A percentile compares a stretch with the other conserved stretches of the same genome.
Conservation (phyloP, 768 basidiomycete genomes). For the Cystobasidium tubakii region DNA sequence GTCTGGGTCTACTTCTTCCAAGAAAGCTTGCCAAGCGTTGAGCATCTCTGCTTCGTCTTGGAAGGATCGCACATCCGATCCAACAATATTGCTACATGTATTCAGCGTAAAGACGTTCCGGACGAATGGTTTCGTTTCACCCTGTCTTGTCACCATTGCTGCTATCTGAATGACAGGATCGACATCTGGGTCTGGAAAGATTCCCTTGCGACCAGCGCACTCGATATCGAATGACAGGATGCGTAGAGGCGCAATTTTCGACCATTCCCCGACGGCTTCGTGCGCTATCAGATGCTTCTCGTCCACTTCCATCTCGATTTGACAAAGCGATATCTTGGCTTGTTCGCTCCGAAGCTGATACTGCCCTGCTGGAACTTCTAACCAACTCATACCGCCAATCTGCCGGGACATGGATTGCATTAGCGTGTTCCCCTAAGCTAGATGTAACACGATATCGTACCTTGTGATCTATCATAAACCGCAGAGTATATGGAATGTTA, state of each 20-base stretch:
- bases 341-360: slow-evolving; percentile 62
- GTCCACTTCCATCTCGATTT: slow-evolving; percentile 77
- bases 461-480: slow-evolving; percentile 98
- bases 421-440: not conserved
- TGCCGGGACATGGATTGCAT: slow-evolving; percentile 46
- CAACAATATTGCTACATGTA: slow-evolving; percentile 87
- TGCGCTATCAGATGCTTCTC: slow-evolving; percentile 83
- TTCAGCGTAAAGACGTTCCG: slow-evolving; percentile 95
- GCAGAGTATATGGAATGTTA: slow-evolving; percentile 80
- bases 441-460: slow-evolving; percentile 51
- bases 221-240: slow-evolving; percentile 98
- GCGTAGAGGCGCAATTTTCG: slow-evolving; percentile 81
- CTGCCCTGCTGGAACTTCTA: slow-evolving; percentile 77
- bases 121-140: slow-evolving; percentile 86
- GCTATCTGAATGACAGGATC: slow-evolving; percentile 99
- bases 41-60: slow-evolving; percentile 69
- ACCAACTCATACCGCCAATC: slow-evolving; percentile 99
- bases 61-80: slow-evolving; percentile 88
- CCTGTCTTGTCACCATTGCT: slow-evolving; percentile 97
- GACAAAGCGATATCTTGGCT: slow-evolving; percentile 70
- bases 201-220: slow-evolving; percentile 93
- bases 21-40: slow-evolving; percentile 78
- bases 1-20: slow-evolving; percentile 86
- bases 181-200: slow-evolving; percentile 81
- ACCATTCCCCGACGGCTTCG: slow-evolving; percentile 84